Conservation (phyloP, 768 basidiomycete species). For the Termitomyces sp. region DNA sequence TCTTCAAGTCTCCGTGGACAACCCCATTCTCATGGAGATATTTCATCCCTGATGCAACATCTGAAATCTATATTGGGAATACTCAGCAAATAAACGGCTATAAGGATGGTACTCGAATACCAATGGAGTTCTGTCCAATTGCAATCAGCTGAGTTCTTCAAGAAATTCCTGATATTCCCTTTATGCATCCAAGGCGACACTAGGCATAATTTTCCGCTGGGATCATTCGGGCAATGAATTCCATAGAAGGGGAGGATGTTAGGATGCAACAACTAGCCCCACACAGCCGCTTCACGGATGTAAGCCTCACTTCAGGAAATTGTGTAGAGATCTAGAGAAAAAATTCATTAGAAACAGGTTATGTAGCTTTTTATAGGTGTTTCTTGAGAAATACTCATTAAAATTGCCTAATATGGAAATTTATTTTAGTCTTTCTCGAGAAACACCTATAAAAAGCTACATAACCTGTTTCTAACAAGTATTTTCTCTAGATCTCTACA, state of each 20-base stretch:
- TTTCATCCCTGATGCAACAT: slow-evolving; percentile 26
- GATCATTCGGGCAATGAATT: slow-evolving; percentile 21
- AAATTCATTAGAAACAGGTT: too few species aligned
- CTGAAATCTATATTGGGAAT: slow-evolving; percentile 28
- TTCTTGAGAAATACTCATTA: too few species aligned
- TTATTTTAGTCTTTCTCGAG: too few species aligned
- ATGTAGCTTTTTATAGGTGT: too few species aligned
- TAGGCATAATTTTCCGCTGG: slow-evolving; percentile 24
- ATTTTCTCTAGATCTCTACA: too few species aligned
- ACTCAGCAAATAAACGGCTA: too few species aligned
- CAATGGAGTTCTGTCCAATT: slow-evolving; percentile 8
- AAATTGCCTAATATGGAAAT: too few species aligned
- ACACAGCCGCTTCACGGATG: slow-evolving; percentile 6
- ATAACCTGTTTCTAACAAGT: too few species aligned
- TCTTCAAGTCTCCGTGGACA: slow-evolving; percentile 44
- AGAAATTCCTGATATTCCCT: slow-evolving; percentile 26
- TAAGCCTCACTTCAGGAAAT: too few species aligned
- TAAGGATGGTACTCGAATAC: not conserved
- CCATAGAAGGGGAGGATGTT: slow-evolving; percentile 30
- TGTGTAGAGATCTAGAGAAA: too few species aligned
- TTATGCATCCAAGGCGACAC: slow-evolving; percentile 36
- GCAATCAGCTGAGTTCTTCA: slow-evolving; percentile 9
- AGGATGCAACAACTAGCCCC: slow-evolving; percentile 14
- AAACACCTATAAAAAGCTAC: too few species aligned
- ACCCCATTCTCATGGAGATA: slow-evolving; percentile 31